Base-by-base conservation (phyloP, 352 stramenopile species). In the Pythium myriotylum region DNA sequence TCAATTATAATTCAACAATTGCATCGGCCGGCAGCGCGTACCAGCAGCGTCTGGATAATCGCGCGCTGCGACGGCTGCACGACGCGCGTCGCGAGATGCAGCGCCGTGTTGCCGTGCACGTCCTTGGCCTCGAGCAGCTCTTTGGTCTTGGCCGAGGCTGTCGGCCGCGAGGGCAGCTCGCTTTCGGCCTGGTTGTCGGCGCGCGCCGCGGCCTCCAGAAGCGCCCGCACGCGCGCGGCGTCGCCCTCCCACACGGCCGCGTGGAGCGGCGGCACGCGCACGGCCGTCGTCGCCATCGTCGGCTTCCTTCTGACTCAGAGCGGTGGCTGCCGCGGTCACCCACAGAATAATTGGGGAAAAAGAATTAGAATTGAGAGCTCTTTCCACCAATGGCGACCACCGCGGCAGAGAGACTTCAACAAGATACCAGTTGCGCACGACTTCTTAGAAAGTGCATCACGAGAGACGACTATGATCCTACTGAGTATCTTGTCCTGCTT, bases 171-270 rank as follows among this genome's bases (percentile, higher is more conserved):
- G 29, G 29, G 10, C 5, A 5, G 5, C 29, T 35, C 29, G 29
- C 10, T 35, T 10, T 35, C 10, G n/a, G 52, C 17, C 40, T 54
- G 29, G 23, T 59, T 53, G 17, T 24, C 42, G 4, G 37, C 19
- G 7, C 19, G 5, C 4, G 41, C 24, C 1, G 35, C 22, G 40
- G 23, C 56, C 9, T 62, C 22, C 5, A 94, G 65, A 0, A 92
- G 24, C 19, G 37, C 26, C 5, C 67, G 61, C 14, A 86, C 58
- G 22, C 59, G 60, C 22, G 65, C 62, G 17, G 78, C 42, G 55
- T 88, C 74, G 39, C 85, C 85, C 33, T 88, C 81, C 85, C 84
- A 92, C 13, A 91, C 63, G 6, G 81, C 81, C n/a, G 79, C 77
- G 50, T 92, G 83, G 41, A 90, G 76, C 51, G 68, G 70, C 19